These are phyloP conservation scores for Ogataea pignaliae DNA, from an alignment of 805 yeast species.

Conservation along the genomic window DNA sequence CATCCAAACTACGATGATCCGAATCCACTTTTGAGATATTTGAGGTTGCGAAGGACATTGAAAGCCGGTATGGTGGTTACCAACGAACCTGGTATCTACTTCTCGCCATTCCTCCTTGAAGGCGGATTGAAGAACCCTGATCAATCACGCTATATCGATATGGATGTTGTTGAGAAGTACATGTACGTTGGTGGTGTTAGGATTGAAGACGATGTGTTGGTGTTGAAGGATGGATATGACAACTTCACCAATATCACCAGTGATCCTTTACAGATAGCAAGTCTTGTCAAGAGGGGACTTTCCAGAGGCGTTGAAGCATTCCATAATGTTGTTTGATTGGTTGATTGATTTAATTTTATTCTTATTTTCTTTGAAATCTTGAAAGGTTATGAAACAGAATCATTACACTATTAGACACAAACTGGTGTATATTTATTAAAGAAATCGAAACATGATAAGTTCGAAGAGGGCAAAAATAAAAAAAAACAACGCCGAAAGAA, in stretches of 20 bases:
- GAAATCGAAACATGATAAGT: not conserved
- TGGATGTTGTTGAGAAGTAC: conserved; percentile 66
- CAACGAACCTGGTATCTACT: conserved; percentile 93
- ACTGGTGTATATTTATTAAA: not conserved
- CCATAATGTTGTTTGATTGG: conserved; percentile 37
- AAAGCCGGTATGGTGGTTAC: conserved; percentile 81
- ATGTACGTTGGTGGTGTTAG: conserved; percentile 95
- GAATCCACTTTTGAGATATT: conserved; percentile 67
- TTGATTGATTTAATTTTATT: not conserved
- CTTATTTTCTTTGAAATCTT: not conserved
- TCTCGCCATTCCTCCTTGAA: conserved; percentile 75
- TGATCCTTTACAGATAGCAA: conserved; percentile 77
- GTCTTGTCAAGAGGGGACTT: conserved; percentile 69
- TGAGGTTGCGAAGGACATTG: conserved; percentile 75
- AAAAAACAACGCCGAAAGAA: not conserved
- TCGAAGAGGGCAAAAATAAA: not conserved
- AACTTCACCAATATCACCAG: conserved; percentile 79
- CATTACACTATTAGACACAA: not conserved
- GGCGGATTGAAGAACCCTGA: conserved; percentile 50
- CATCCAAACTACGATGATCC: conserved; percentile 79
- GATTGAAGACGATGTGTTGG: conserved; percentile 87
- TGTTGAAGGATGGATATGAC: conserved; percentile 73
- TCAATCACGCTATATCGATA: conserved; percentile 55
- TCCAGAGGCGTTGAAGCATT: conserved; percentile 57
- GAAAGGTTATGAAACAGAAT: too few species aligned